These are phyloP conservation scores for Ostreobium quekettii DNA, from an alignment of 139 green algal species.

Conservation along the genomic window DNA sequence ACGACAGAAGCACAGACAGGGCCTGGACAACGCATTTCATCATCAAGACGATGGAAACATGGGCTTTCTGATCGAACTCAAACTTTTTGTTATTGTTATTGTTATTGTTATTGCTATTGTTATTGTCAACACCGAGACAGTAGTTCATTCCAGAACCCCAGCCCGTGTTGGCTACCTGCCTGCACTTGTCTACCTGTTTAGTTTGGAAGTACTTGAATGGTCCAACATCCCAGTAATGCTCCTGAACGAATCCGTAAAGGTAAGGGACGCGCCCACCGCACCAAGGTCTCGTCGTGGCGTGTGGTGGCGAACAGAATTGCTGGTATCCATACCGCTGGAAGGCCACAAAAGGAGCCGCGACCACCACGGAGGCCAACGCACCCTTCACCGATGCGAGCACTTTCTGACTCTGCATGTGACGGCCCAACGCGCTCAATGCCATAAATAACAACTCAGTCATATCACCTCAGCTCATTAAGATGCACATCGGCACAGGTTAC, in stretches of 20 bases:
- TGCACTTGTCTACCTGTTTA: conserved; percentile 36
- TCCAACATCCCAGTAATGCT: conserved; percentile 77
- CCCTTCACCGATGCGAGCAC: not conserved
- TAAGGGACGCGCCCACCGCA: conserved; percentile 31
- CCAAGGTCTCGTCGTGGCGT: not conserved
- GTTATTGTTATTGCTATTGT: no score
- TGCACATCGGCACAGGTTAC: no score
- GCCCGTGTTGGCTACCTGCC: not conserved
- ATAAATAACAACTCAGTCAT: conserved; percentile 13
- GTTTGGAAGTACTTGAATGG: conserved; percentile 60
- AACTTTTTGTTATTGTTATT: no score
- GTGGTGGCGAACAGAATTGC: not conserved
- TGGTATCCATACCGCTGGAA: conserved; percentile 1
- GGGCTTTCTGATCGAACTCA: no score
- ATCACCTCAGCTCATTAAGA: no score
- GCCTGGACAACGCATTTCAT: no score
- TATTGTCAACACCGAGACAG: no score
- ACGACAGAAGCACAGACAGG: no score
- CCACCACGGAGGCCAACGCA: not conserved
- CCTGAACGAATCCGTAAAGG: conserved; percentile 76
- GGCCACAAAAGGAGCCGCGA: not conserved
- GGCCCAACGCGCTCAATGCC: conserved; percentile 4
- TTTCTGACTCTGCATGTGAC: not conserved
- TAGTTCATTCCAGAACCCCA: not conserved
- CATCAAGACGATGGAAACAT: no score